Evolutionary conservation across 1,139 yeast genomes (phyloP).

Genomic region (Yamadazyma sp.): DNA sequence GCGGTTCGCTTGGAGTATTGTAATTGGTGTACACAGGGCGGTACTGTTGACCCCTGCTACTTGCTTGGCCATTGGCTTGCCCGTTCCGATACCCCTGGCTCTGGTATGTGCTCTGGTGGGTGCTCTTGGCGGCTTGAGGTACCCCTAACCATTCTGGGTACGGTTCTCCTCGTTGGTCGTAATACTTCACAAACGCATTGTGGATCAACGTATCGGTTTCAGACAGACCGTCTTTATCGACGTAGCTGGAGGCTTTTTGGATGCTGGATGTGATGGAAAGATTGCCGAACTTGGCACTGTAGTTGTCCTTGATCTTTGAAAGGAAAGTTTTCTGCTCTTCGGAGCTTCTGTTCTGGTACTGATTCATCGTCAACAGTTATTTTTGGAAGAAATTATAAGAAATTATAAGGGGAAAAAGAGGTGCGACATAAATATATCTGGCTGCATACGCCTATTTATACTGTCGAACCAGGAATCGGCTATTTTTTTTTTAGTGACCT

Average conservation of each 20-base stretch:
- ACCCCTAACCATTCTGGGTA: slow-evolving; percentile 52
- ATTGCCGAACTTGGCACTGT: slow-evolving; percentile 34
- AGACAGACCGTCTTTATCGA: slow-evolving; percentile 41
- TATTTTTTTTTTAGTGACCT: too few species aligned
- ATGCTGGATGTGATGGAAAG: slow-evolving; percentile 28
- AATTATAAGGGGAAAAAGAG: too few species aligned
- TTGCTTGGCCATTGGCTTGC: neutral
- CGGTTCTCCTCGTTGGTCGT: slow-evolving; percentile 30
- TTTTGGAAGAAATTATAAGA: neutral
- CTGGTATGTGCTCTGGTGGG: slow-evolving; percentile 6
- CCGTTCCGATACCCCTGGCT: neutral
- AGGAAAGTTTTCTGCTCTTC: slow-evolving; percentile 27
- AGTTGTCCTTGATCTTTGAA: slow-evolving; percentile 38
- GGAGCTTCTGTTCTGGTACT: slow-evolving; percentile 15
- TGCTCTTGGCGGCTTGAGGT: slow-evolving; percentile 6
- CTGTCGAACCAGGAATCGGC: too few species aligned
- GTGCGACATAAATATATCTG: too few species aligned
- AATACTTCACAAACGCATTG: slow-evolving; percentile 45
- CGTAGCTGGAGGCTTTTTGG: slow-evolving; percentile 19
- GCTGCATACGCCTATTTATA: too few species aligned
- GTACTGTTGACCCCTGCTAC: slow-evolving; percentile 6
- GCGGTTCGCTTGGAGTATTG: slow-evolving; percentile 15
- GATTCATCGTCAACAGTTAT: slow-evolving; percentile 4
- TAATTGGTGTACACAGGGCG: slow-evolving; percentile 32
- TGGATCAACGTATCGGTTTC: slow-evolving; percentile 46